Evolutionary conservation across 2,329 filamentous ascomycete genomes (phyloP), one percentile per base, ranked within the genome.

Genomic region (Aureobasidium sp.): DNA sequence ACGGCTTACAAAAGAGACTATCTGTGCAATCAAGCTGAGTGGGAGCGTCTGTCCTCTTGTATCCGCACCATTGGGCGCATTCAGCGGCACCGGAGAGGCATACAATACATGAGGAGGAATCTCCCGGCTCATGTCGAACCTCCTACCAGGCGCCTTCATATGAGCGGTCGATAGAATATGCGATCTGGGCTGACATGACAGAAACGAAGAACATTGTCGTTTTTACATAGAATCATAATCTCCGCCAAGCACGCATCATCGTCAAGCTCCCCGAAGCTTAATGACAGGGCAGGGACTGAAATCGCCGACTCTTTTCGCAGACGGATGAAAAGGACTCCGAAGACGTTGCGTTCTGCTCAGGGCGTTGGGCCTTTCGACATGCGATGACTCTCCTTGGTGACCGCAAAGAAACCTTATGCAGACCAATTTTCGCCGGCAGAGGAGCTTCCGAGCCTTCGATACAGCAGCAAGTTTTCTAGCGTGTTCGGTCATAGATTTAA

Each of bases 21-120:
- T 84, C 63, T 79, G 74, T 36, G 80, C 82, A 64, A 87, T 78
- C 46, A 86, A 72, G 66, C 85, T 84, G 68, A 87, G 71, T 13
- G 84, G 84, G 9, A 86, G 75, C n/a, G 48, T 32, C 10, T 52
- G 27, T 1, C 27, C 61, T 44, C 17, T 41, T 1, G n/a, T 9
- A 8, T 24, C 37, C 8, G 24, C 26, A 20, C 32, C 26, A 34
- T 34, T 29, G 1, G 53, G 55, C 20, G 62, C 46, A 55, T 50
- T 50, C 15, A 48, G 8, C 9, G 47, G 24, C 7, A 63, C 62
- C 13, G 62, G 62, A 47, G 55, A 60, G 27, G 57, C 50, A 41
- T 43, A 51, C 12, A 61, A 17, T 5, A 63, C 62, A 36, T 55
- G 37, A 37, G 48, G 62, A 36, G 62, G 62, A 1, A 63, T 61